Evolutionary conservation across 306 rosid species (phyloP).

Genomic region (Inga laurina): DNA sequence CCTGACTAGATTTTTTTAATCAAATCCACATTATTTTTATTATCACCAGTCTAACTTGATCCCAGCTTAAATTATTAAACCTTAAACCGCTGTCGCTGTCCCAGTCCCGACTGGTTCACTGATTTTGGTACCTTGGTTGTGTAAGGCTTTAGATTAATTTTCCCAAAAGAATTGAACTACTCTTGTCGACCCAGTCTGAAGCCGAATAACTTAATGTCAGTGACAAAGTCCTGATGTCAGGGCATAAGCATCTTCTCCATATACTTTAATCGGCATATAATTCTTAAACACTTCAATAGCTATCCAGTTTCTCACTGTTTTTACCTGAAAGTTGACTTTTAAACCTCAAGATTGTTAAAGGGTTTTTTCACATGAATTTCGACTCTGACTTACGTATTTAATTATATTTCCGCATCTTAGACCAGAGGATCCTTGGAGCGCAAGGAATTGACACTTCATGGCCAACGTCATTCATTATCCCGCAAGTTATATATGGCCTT

Average conservation of each 20-base stretch:
- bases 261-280: not conserved
- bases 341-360: not conserved
- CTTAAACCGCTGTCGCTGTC: too few relatives aligned
- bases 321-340: not conserved
- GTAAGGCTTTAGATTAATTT: too few relatives aligned
- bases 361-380: too few relatives aligned
- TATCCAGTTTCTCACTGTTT: not conserved
- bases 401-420: not conserved
- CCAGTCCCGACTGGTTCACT: too few relatives aligned
- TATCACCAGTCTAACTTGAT: too few relatives aligned
- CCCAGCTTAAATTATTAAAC: too few relatives aligned
- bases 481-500: too few relatives aligned
- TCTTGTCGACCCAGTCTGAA: not conserved
- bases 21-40: too few relatives aligned
- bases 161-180: not conserved
- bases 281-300: not conserved
- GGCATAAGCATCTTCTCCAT: not conserved
- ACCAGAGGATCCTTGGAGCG: not conserved
- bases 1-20: too few relatives aligned
- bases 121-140: too few relatives aligned
- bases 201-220: not conserved
- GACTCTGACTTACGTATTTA: not conserved
- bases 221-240: not conserved
- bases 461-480: too few relatives aligned
- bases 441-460: not conserved